A percentile compares a stretch with the other conserved stretches of the same genome.
These are phyloP conservation scores for Nigrograna mackinnonii DNA, from an alignment of 2,329 filamentous ascomycete genomes.

Conservation along the genomic window DNA sequence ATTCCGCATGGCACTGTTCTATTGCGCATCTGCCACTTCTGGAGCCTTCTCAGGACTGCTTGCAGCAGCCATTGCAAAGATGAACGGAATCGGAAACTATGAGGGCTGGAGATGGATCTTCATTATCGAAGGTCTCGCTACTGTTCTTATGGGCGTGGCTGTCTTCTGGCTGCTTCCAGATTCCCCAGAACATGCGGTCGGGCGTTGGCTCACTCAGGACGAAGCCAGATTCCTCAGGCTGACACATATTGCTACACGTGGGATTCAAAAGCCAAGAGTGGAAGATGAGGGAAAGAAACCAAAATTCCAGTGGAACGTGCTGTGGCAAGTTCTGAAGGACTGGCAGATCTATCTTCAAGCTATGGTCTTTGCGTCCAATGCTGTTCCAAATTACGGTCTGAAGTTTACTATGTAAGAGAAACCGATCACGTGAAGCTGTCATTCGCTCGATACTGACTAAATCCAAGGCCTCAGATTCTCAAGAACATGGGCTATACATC, in stretches of 20 bases:
- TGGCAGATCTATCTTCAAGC: constrained; percentile 53
- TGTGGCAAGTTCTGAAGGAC: constrained; percentile 47
- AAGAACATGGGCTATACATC: constrained; percentile 3
- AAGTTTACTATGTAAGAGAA: constrained; percentile 20
- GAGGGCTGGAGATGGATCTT: constrained; percentile 50
- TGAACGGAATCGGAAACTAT: constrained; percentile 45
- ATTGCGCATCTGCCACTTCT: constrained; percentile 42
- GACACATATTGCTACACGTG: constrained; percentile 25
- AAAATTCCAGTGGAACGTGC: background rate
- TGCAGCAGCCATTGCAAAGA: constrained; percentile 38
- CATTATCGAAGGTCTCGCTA: constrained; percentile 43
- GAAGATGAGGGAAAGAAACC: background rate
- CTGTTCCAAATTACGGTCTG: constrained; percentile 39
- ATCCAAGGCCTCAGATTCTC: background rate
- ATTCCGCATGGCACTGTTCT: constrained; percentile 37
- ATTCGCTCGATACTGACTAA: no score
- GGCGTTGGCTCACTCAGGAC: constrained; percentile 6
- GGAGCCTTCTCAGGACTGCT: constrained; percentile 48
- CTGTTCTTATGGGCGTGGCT: constrained; percentile 6
- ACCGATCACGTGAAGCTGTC: no score
- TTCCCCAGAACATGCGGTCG: constrained; percentile 1
- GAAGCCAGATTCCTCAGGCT: constrained; percentile 21
- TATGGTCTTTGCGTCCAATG: constrained; percentile 38
- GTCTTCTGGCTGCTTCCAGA: constrained; percentile 16
- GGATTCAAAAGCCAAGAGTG: constrained; percentile 3